Evolutionary conservation across 2,329 filamentous ascomycete genomes (phyloP), one percentile per base, ranked within the genome.

Genomic region (Lasiodiplodia gonubiensis): DNA sequence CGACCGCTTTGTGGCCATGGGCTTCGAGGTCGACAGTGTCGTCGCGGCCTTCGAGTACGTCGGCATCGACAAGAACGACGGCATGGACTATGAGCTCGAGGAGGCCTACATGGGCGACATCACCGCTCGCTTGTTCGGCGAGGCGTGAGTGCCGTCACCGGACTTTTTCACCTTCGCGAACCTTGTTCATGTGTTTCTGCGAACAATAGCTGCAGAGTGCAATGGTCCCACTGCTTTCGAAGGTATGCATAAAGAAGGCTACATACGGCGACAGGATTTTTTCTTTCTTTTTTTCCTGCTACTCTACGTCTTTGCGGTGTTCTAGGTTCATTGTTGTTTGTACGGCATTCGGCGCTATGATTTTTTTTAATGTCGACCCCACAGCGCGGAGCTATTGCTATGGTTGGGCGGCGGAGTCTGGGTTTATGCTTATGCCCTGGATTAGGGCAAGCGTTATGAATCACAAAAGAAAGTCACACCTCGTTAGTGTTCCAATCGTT

Each of bases 101-200:
- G 92, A 95, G 74, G 93, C 90, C 1, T 94, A 93, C 72, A 92
- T 97, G 86, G 93, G 92, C 3, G 93, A 97, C 72, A 90, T 98
- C 70, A 97, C 92, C 0, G 92, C 93, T 21, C 86, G 91, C 68
- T 86, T 98, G 7, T 88, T 97, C 39, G 92, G 92, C 46, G 94
- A 97, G 79, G 86, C 88, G 76, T 90, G 79, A 80, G 16, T 23
- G 12, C 37, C 21, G 10, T 7, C 4, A 18, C 42, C 7, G n/a
- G 10, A 21, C n/a, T 14, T n/a, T 16, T 60, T 23, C 16, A 11
- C 42, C n/a, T 46, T 46, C 10, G 33, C 18, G n/a, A 42, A 16
- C 25, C 4, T 11, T 64, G 14, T 35, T 21, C 7, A 37, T 53
- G 46, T 53, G 60, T 3, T 64, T 25, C 48, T 64, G 27, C n/a